These are phyloP conservation scores for Lentithecium fluviatile DNA, from an alignment of 495 filamentous ascomycete genomes.

Conservation along the genomic window DNA sequence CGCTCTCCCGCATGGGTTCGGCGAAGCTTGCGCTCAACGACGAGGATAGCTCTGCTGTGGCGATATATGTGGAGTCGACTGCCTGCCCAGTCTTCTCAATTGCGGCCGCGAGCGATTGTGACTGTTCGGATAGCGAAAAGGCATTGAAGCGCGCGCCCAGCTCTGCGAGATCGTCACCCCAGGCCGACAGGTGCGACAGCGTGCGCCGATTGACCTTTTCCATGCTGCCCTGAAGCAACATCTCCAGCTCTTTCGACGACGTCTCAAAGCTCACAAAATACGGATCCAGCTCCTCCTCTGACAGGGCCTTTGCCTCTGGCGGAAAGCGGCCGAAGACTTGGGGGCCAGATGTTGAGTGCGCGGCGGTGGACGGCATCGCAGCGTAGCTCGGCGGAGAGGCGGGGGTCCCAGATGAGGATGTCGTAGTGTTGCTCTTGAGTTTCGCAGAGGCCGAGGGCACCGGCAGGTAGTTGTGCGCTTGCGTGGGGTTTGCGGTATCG, in stretches of 20 bases:
- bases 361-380: slow-evolving; percentile 52
- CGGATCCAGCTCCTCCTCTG: slow-evolving; percentile 87
- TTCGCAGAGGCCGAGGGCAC: slow-evolving; percentile 82
- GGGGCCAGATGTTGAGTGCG: slow-evolving; percentile 59
- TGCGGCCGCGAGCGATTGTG: slow-evolving; percentile 80
- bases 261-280: slow-evolving; percentile 92
- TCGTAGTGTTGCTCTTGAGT: slow-evolving; percentile 61
- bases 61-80: slow-evolving; percentile 92
- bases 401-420: slow-evolving; percentile 53
- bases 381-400: slow-evolving; percentile 50
- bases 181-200: slow-evolving; percentile 72
- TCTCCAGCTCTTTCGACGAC: slow-evolving; percentile 82
- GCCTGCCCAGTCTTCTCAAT: slow-evolving; percentile 95
- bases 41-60: slow-evolving; percentile 84
- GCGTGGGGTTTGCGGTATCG: slow-evolving; percentile 83
- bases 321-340: slow-evolving; percentile 80
- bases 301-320: slow-evolving; percentile 68
- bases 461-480: slow-evolving; percentile 85
- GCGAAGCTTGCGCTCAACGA: slow-evolving; percentile 86
- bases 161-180: slow-evolving; percentile 87
- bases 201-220: slow-evolving; percentile 94
- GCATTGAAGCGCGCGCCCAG: slow-evolving; percentile 92
- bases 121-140: slow-evolving; percentile 92
- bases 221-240: slow-evolving; percentile 82
- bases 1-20: slow-evolving; percentile 94